phyloP scores from a whole-genome alignment of 306 rosid genomes.

The Chamaecrista fasciculata region DNA sequence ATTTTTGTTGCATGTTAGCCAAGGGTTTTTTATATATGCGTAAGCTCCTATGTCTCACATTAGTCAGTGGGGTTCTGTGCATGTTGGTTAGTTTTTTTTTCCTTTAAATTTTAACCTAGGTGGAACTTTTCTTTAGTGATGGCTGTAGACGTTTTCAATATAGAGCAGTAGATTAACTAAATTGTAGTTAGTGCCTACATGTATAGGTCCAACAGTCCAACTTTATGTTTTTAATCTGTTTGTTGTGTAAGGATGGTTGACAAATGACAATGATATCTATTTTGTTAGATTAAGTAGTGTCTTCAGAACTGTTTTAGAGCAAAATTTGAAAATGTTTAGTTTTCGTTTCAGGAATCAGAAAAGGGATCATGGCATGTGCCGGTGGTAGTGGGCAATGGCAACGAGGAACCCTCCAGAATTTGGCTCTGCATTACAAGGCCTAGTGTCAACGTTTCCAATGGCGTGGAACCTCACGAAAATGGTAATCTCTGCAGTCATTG shows the following conservation, averaged over 20 bases:
- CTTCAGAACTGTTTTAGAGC: conserved; percentile 1
- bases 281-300: neutral
- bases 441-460: conserved; percentile 25
- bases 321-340: conserved; percentile 10
- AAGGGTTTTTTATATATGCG: neutral
- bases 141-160: neutral
- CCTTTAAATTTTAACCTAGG: neutral
- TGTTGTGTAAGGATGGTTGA: neutral
- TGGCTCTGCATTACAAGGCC: conserved; percentile 83
- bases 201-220: too few species aligned
- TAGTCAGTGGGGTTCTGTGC: neutral
- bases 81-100: neutral
- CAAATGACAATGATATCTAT: neutral
- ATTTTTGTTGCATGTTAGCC: neutral
- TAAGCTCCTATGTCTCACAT: neutral
- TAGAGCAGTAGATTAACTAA: neutral
- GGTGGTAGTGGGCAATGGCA: conserved; percentile 29
- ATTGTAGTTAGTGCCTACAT: neutral
- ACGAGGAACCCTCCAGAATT: conserved; percentile 42
- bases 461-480: conserved; percentile 30
- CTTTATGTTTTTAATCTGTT: neutral
- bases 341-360: conserved; percentile 67
- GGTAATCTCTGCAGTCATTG: conserved; percentile 1
- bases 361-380: conserved; percentile 92
- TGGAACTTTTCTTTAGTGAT: neutral